Percentiles rank a stretch among this genome's conserved stretches.
Evolutionary conservation across 305 asterid species (phyloP).

Genomic region (Rubia peregrina): DNA sequence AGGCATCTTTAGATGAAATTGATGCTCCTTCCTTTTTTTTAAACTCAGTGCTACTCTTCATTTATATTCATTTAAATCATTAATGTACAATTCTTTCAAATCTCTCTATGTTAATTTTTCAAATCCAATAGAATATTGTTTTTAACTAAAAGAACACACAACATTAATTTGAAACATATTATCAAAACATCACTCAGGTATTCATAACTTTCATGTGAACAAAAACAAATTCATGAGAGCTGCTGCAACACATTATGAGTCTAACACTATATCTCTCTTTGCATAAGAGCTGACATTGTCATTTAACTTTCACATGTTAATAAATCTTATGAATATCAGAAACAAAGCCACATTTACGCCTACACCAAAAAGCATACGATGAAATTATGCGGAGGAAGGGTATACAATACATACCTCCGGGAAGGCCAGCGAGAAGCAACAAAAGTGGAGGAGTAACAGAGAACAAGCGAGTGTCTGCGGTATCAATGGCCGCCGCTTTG

Average conservation of each 20-base stretch:
- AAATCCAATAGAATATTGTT: neutral
- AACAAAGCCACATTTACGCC: neutral
- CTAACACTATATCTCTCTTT: too few species aligned
- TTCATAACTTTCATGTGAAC: neutral
- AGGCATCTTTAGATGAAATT: too few species aligned
- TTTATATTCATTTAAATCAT: neutral
- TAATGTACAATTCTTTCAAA: too few species aligned
- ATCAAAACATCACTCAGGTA: neutral
- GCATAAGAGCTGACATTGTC: neutral
- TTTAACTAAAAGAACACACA: too few species aligned
- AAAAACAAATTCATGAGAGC: too few species aligned
- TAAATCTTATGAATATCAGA: neutral
- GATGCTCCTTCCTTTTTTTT: too few species aligned
- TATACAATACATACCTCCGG: slow-evolving; percentile 51
- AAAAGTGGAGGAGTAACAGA: slow-evolving; percentile 56
- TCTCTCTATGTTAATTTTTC: neutral
- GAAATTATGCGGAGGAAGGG: too few species aligned
- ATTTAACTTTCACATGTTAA: neutral
- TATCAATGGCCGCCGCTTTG: slow-evolving; percentile 21
- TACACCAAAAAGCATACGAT: neutral
- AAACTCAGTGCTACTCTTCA: too few species aligned
- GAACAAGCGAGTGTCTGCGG: slow-evolving; percentile 44
- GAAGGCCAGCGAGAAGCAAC: slow-evolving; percentile 60
- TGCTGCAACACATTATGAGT: too few species aligned
- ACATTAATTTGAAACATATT: too few species aligned